phyloP scores from a whole-genome alignment of 129 eudicot species.

The Silybum marianum region DNA sequence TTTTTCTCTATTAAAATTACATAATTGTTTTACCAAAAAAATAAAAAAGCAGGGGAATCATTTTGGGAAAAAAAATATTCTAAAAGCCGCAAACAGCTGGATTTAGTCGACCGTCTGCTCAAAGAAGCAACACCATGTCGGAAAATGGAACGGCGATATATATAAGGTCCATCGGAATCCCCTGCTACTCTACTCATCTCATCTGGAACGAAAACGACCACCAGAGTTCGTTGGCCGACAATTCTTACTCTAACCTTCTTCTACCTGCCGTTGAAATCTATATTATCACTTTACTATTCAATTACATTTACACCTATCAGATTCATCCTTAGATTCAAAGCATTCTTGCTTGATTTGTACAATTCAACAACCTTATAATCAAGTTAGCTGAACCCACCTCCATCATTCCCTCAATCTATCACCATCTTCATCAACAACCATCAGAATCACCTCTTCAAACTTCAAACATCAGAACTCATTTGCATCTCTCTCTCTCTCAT shows the following conservation, averaged over 20 bases:
- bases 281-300: neutral
- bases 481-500: neutral
- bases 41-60: too few species aligned
- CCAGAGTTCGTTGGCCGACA: conserved; percentile 9
- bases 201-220: conserved; percentile 14
- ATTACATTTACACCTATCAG: neutral
- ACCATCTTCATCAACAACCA: conserved; percentile 15
- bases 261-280: conserved; percentile 9
- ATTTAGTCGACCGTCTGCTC: conserved; percentile 19
- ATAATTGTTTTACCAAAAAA: too few species aligned
- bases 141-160: neutral
- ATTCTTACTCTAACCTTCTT: neutral
- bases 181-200: neutral
- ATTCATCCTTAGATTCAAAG: conserved; percentile 25
- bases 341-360: conserved; percentile 21
- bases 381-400: conserved; percentile 1
- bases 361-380: conserved; percentile 8
- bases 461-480: neutral
- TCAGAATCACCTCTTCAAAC: conserved; percentile 21
- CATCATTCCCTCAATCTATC: conserved; percentile 13
- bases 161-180: neutral
- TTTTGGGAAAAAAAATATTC: neutral
- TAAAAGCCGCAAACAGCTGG: neutral
- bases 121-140: conserved; percentile 5
- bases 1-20: too few species aligned